Evolutionary conservation across 2,329 filamentous ascomycete species (phyloP), one percentile per base, ranked within the genome.

Genomic region (Botryotinia globosa): DNA sequence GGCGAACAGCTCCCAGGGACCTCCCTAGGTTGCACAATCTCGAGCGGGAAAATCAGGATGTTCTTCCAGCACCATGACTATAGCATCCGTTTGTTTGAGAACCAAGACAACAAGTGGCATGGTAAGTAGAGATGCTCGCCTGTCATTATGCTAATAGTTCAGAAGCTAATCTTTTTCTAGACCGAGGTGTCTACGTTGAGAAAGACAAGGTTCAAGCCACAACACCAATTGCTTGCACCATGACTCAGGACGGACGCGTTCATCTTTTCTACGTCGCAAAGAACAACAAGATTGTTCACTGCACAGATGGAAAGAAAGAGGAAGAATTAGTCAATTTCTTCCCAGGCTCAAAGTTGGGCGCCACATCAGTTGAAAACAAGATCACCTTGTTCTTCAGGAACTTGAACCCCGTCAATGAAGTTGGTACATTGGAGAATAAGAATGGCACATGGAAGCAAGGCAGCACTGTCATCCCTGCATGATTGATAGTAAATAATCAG

Each of bases 371-470:
- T 20, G 59, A 54, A 4, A 44, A 71, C 59, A 65, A 71, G 48
- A 48, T 71, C 16, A 71, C 69, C 37, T 51, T 71, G 44, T 71
- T 71, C 69, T 65, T 65, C 45, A 71, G 59, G 37, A 71, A 20
- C 59, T 71, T 71, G 59, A 66, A 54, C 45, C 69, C 69, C 37
- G 69, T 65, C 22, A 62, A 62, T 7, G 59, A 71, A 14, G 69
- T 71, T 56, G 58, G 29, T 29, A 65, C 59, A 3, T n/a, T 65
- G 37, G 45, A 71, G 37, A 56, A 71, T 34, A 34, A 65, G 0
- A n/a, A 65, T 56, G 69, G 69, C 59, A 25, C 42, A 25, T 71
- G 69, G 69, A 65, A 65, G 34, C 9, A 39, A 7, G 69, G 69
- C 7, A 25, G 37, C 29, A 29, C 59, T 44, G 69, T 71, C 22